Conservation (phyloP, 352 stramenopile genomes). For the Pythium sukuiense region DNA sequence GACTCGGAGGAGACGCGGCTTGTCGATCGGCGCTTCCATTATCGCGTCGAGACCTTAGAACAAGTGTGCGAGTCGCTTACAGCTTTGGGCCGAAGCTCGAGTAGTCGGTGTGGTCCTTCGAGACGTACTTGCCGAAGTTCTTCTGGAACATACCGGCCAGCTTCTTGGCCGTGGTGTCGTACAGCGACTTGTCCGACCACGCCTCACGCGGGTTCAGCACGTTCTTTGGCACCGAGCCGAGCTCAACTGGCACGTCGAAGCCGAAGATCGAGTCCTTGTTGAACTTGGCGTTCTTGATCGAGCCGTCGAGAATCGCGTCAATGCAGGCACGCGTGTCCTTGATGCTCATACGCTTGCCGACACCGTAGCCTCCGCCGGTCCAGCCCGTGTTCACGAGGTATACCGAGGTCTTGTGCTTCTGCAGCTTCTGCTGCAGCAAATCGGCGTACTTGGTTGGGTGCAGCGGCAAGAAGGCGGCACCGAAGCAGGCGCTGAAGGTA, state of each 20-base stretch:
- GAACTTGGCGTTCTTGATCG: conserved; percentile 62
- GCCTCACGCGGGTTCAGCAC: conserved; percentile 75
- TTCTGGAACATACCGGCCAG: conserved; percentile 75
- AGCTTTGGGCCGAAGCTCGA: conserved; percentile 92
- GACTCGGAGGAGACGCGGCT: not conserved
- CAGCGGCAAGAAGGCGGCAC: conserved; percentile 53
- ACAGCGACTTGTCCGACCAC: conserved; percentile 80
- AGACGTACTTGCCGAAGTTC: conserved; percentile 94
- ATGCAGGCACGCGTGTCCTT: conserved; percentile 75
- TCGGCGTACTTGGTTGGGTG: conserved; percentile 56
- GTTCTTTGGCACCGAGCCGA: conserved; percentile 67
- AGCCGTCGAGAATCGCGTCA: conserved; percentile 68
- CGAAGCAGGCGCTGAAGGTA: conserved; percentile 59
- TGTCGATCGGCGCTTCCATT: conserved; percentile 20
- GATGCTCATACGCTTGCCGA: conserved; percentile 97
- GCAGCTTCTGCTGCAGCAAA: conserved; percentile 56
- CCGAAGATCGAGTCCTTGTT: conserved; percentile 72
- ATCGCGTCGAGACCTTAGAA: conserved; percentile 12
- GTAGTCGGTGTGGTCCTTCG: conserved; percentile 94
- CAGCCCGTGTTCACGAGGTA: conserved; percentile 94
- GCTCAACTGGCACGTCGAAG: conserved; percentile 60
- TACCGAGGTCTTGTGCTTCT: conserved; percentile 46
- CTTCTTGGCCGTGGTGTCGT: conserved; percentile 71
- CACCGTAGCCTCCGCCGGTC: conserved; percentile 94
- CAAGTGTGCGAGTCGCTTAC: conserved; percentile 31